Evolutionary conservation across 2,329 filamentous ascomycete species (phyloP), one percentile per base, ranked within the genome.

Genomic region (Ramichloridium luteum): DNA sequence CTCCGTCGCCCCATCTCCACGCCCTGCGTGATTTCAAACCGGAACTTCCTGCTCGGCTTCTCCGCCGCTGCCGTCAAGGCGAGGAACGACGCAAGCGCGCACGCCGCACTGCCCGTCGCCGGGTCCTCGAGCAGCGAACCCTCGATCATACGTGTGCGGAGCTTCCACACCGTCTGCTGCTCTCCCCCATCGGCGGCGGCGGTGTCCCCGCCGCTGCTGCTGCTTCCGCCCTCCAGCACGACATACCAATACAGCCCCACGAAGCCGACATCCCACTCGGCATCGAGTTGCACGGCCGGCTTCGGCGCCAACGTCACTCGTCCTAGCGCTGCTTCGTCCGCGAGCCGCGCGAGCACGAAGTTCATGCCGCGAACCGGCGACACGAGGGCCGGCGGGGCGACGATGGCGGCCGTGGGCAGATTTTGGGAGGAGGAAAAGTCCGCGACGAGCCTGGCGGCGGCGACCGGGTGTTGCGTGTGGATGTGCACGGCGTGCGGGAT

Each of bases 291-390:
- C 3, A 63, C 58, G 20, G 20, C 20, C 8, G 8, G 8, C 20
- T n/a, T 8, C 20, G 20, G 20, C 20, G 20, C 20, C 20, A n/a
- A 8, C 8, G 20, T n/a, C 8, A 64, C 53, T 9, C 54, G 44
- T 4, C 57, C 64, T 12, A 88, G 61, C 5, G 68, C 64, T 16
- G 73, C 72, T 6, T 82, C 54, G 32, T 64, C 66, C 0, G 70
- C 61, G 13, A 90, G 60, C 42, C 70, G 59, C 10, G 80, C 61
- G 17, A 82, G 66, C n/a, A 73, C 56, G 53, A 84, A 85, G 1
- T 71, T 72, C 75, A 86, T 79, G 28, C 80, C 81, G 27, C 72
- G 72, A 20, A 84, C 79, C 27, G 85, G 61, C 26, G 57, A 61
- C 8, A 64, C 57, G 9, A 62, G 43, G 10, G 20, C 20, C 20